Base-by-base conservation (phyloP, 768 basidiomycete species). In the Pholiota molesta region DNA sequence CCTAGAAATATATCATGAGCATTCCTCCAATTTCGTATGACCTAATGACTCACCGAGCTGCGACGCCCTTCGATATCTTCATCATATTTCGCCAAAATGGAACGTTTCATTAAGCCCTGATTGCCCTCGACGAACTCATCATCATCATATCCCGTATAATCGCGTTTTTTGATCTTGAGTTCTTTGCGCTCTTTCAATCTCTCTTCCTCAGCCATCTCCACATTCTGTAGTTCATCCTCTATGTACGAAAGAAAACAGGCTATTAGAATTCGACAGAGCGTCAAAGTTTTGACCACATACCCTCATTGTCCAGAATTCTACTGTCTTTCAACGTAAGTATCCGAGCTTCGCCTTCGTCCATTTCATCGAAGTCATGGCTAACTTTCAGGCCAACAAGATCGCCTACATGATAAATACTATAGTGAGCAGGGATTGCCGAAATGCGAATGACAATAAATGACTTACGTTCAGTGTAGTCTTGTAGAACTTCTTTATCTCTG, bases 141-240 rank as follows among this genome's bases (percentile, higher is more conserved):
- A 68, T 99, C 97, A 68, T 99, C 96, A 72, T 93, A 97, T 16
- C 96, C 96, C 0, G 94, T 95, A 71, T 98, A 99, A 71, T 92
- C 91, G 26, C 85, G 86, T 60, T 84, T 88, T 79, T 97, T 95
- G 49, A 90, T 94, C 77, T 97, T 97, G 53, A 92, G 77, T 47
- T 95, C 92, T 54, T 87, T 79, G 37, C 89, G 88, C 76, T 94
- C 90, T 70, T 92, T 86, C 16, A 83, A 85, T 21, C 85, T 86
- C 66, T 96, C 95, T 55, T 85, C 87, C 72, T 97, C 96, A 0
- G 94, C 95, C 84, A 99, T 86, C 69, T 97, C 94, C 58, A 97
- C 81, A 67, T 99, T 98, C 78, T 97, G 92, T 14, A 99, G 83
- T 75, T 97, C 97, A 75, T 99, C 97, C 90, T 99, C 97, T 97